phyloP scores from a whole-genome alignment of 257 asterid genomes.

The Apocynum venetum region DNA sequence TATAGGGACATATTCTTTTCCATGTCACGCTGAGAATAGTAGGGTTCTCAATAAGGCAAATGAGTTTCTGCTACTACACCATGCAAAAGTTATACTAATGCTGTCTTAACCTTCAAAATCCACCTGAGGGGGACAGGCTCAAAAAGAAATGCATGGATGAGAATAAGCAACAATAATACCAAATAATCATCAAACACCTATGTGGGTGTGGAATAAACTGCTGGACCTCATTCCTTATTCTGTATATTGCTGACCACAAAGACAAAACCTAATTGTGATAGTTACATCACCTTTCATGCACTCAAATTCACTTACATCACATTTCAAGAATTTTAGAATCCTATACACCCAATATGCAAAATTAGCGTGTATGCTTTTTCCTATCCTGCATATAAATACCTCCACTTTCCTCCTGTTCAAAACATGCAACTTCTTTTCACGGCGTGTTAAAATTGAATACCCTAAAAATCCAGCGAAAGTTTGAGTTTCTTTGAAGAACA shows the following conservation, averaged over 20 bases:
- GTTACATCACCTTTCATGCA: slow-evolving; percentile 1
- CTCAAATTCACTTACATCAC: background rate
- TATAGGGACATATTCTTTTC: no score
- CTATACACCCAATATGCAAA: slow-evolving; percentile 5
- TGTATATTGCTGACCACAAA: slow-evolving; percentile 13
- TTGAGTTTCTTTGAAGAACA: no score
- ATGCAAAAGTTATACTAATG: background rate
- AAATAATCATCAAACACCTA: background rate
- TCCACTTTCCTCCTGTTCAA: background rate
- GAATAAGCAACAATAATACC: background rate
- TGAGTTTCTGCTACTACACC: no score
- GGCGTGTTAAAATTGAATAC: no score
- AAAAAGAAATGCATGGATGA: background rate
- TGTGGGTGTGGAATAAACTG: slow-evolving; percentile 2
- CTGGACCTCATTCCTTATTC: slow-evolving; percentile 22
- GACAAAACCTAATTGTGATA: background rate
- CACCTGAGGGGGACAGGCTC: slow-evolving; percentile 3
- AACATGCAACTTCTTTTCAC: background rate
- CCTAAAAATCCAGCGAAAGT: no score
- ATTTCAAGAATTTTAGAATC: slow-evolving; percentile 11
- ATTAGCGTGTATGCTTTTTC: background rate
- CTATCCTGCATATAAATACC: slow-evolving; percentile 5
- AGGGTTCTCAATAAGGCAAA: no score
- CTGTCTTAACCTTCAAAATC: background rate
- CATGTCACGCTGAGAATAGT: background rate